phyloP scores from a whole-genome alignment of 148 eudicot genomes.

The Chenopodium berlandieri region DNA sequence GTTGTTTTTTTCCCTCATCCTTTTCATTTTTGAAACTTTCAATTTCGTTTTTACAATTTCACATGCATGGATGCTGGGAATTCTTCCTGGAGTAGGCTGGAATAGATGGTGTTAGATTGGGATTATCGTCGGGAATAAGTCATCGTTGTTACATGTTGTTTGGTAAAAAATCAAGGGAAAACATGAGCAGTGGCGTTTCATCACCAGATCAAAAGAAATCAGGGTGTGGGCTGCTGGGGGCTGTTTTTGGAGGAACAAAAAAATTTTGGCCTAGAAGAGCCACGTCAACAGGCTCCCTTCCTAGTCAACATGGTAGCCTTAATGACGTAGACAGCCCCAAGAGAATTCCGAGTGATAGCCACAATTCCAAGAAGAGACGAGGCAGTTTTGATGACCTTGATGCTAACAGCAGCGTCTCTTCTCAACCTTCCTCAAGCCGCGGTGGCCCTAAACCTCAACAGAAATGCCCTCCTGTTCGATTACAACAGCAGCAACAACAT shows the following conservation, averaged over 20 bases:
- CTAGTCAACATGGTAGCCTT: constrained; percentile 15
- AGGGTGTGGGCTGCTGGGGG: constrained; percentile 68
- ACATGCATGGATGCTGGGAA: constrained; percentile 22
- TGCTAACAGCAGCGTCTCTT: background rate
- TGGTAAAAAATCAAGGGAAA: background rate
- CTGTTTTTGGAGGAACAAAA: constrained; percentile 62
- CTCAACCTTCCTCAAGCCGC: constrained; percentile 18
- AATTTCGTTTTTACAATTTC: constrained; percentile 1
- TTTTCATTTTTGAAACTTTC: background rate
- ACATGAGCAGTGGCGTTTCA: constrained; percentile 43
- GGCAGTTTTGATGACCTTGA: constrained; percentile 46
- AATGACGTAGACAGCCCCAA: constrained; percentile 18
- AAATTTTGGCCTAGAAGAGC: constrained; percentile 54
- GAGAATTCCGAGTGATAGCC: constrained; percentile 32
- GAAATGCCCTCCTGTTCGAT: constrained; percentile 24
- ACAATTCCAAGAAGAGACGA: constrained; percentile 36
- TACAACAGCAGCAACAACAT: constrained; percentile 14
- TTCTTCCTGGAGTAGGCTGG: background rate
- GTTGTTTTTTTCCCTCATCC: background rate
- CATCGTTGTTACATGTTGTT: background rate
- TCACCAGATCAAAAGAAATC: constrained; percentile 37
- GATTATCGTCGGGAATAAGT: background rate
- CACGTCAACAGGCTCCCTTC: constrained; percentile 46
- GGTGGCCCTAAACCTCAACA: constrained; percentile 24
- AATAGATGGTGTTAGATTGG: constrained; percentile 9